Evolutionary conservation across 208 protist genomes (phyloP).

Genomic region (Leishmania braziliensis): DNA sequence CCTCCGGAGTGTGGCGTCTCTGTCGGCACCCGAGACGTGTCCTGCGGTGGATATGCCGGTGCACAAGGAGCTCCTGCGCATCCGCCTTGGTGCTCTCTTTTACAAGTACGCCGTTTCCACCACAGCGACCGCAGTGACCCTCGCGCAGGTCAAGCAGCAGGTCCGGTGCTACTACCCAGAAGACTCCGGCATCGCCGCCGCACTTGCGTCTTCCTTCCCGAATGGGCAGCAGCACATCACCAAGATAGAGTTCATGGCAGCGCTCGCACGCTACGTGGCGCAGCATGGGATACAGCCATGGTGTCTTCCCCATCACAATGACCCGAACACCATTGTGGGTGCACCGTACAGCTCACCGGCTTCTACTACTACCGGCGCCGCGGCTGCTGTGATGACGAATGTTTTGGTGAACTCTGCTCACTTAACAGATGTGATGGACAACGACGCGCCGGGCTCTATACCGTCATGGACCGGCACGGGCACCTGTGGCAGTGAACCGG

Average conservation of each 20-base stretch:
- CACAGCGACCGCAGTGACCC: slow-evolving; percentile 31
- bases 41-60: not conserved
- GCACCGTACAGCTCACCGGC: not conserved
- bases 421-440: not conserved
- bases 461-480: not conserved
- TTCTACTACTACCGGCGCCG: not conserved
- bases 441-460: not conserved
- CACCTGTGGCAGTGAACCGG: not conserved
- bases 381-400: not conserved
- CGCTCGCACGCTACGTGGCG: slow-evolving; percentile 52
- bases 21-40: not conserved
- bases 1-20: not conserved
- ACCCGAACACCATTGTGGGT: not conserved
- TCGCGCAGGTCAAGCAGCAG: slow-evolving; percentile 49
- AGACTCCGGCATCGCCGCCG: slow-evolving; percentile 57
- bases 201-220: slow-evolving; percentile 25
- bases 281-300: slow-evolving; percentile 57
- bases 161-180: slow-evolving; percentile 61
- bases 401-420: not conserved
- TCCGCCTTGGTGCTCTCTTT: slow-evolving; percentile 82
- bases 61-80: slow-evolving; percentile 44
- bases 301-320: slow-evolving; percentile 29
- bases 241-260: slow-evolving; percentile 59
- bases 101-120: slow-evolving; percentile 73
- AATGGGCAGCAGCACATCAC: slow-evolving; percentile 33